phyloP scores from a whole-genome alignment of 2,329 filamentous ascomycete genomes.

The Curvularia sp. region DNA sequence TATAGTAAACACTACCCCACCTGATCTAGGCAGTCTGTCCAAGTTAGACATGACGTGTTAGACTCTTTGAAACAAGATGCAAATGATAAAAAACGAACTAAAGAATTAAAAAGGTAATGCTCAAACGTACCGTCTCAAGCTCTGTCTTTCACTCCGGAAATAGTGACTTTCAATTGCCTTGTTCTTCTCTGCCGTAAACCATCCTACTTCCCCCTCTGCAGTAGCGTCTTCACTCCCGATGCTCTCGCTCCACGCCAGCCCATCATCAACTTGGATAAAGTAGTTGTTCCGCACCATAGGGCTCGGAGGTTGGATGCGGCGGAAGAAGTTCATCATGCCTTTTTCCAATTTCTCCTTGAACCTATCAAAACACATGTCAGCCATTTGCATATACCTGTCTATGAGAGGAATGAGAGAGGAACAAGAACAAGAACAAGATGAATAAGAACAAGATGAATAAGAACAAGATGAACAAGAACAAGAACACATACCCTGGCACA shows the following conservation, averaged over 20 bases:
- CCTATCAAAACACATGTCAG: background rate
- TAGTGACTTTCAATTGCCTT: constrained; percentile 74
- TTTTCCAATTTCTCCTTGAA: constrained; percentile 75
- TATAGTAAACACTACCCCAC: constrained; percentile 73
- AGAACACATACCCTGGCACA: constrained; percentile 64
- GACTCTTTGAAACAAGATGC: background rate
- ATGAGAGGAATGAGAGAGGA: background rate
- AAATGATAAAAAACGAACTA: background rate
- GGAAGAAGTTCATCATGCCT: constrained; percentile 84
- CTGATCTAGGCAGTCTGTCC: constrained; percentile 53
- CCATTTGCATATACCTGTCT: background rate
- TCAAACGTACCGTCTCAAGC: constrained; percentile 60
- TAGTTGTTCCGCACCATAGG: constrained; percentile 79
- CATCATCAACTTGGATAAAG: constrained; percentile 85
- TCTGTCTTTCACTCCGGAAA: constrained; percentile 80
- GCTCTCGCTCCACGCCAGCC: constrained; percentile 75
- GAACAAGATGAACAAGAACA: background rate
- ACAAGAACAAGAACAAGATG: background rate
- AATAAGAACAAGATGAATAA: background rate
- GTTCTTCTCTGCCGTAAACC: constrained; percentile 75
- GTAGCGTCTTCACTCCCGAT: constrained; percentile 75
- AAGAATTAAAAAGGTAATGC: background rate
- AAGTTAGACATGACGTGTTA: background rate
- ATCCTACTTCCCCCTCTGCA: constrained; percentile 64
- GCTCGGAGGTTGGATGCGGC: constrained; percentile 68